Evolutionary conservation across 148 eudicot genomes (phyloP), one percentile per base, ranked within the genome.

Genomic region (Amaranthus palmeri): DNA sequence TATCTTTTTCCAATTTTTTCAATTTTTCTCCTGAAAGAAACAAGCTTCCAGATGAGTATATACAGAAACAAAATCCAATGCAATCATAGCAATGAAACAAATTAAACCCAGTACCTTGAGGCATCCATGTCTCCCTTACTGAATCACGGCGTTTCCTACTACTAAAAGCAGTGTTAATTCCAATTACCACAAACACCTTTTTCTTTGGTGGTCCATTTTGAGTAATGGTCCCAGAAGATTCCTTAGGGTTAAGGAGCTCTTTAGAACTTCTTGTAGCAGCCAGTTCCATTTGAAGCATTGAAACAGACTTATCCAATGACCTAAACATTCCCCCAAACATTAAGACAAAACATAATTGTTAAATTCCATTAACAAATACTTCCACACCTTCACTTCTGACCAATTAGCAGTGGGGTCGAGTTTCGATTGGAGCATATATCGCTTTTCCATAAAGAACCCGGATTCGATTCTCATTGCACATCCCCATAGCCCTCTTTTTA

Each of bases 71-170:
- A 68, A 78, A 13, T 61, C 45, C 61, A 57, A 41, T 6, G 46
- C 69, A 68, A 47, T 54, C 6, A 44, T 49, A 57, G 10, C 74
- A 69, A 4, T 53, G 13, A 64, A 10, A 60, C 12, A 73, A 69
- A 73, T 2, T 25, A 25, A 25, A 61, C 45, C 44, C 52, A 48
- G 47, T 77, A 91, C 98, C 98, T 87, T 90, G 96, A 77, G 98
- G 98, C 98, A 95, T 95, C 98, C 98, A 95, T 74, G 96, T 88
- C 71, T 86, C 87, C 70, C 98, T 80, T 10, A 95, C 90, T 0
- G 98, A 95, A 85, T 95, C 98, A 25, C 98, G 97, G 55, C 97
- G 87, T 76, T 81, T 95, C 72, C 98, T 83, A 74, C 98, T 95
- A 76, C 97, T 95, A 76, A 95, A 95, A 80, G 97, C 98, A 73